Conservation (phyloP, 805 yeast genomes). For the Debaryomyces tyrocola region DNA sequence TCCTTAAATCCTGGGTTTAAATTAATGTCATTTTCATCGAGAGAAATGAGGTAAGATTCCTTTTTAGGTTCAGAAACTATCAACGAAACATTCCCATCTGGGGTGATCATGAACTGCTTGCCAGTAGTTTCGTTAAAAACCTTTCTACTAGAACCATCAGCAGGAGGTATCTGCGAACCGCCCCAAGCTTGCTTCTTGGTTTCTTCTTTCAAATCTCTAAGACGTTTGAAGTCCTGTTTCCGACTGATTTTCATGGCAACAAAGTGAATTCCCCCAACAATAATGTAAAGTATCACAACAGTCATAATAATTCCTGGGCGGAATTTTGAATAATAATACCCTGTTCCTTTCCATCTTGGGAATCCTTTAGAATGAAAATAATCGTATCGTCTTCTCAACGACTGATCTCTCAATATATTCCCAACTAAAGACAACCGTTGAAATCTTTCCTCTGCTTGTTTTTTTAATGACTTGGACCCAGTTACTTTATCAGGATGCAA, state of each 20-base stretch:
- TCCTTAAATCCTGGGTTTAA: conserved; percentile 50
- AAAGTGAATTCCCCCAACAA: conserved; percentile 60
- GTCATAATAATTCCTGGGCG: conserved; percentile 64
- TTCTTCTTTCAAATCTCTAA: conserved; percentile 50
- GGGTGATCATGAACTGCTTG: conserved; percentile 53
- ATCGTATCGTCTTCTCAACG: conserved; percentile 72
- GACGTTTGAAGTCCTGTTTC: conserved; percentile 56
- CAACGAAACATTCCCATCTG: conserved; percentile 57
- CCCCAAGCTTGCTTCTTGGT: conserved; percentile 60
- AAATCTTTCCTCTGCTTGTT: conserved; percentile 65
- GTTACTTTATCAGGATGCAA: conserved; percentile 82
- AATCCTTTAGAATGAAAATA: conserved; percentile 81
- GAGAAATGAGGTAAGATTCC: conserved; percentile 32
- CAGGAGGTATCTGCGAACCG: conserved; percentile 46
- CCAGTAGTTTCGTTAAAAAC: conserved; percentile 43
- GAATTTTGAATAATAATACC: conserved; percentile 63
- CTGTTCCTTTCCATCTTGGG: conserved; percentile 76
- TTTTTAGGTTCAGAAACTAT: conserved; percentile 43
- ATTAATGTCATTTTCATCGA: conserved; percentile 50
- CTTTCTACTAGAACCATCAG: conserved; percentile 49
- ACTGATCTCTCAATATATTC: conserved; percentile 59
- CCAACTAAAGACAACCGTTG: conserved; percentile 77
- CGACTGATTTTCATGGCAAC: conserved; percentile 53
- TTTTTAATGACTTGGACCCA: conserved; percentile 29
- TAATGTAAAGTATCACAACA: conserved; percentile 46